Base-by-base conservation (phyloP, 1,139 yeast genomes). In the Kodamaea arcana region DNA sequence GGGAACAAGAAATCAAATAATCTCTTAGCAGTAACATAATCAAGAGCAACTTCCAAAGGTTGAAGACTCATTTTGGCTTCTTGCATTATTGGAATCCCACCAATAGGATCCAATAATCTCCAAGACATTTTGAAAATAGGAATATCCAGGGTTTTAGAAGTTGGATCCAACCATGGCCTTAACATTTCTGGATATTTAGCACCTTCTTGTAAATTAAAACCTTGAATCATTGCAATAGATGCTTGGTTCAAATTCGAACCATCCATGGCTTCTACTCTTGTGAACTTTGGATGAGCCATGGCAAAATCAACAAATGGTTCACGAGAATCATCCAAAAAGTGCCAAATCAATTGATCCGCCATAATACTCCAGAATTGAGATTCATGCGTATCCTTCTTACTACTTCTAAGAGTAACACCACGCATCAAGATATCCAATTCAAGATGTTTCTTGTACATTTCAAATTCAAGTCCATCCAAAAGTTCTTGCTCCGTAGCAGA, bases 31-130 rank as follows among this genome's bases (percentile, higher is more conserved):
- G 90, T 75, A 3, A 63, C 60, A 49, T 80, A 80, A 47, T 88
- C 96, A 46, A 88, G 60, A 49, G 83, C 87, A 23, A 88, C 62
- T 44, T 78, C 75, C 35, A 87, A 53, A 0, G 97, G 95, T 43
- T 76, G 78, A 25, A 85, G 53, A 16, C 72, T 74, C 47, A 88
- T 60, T 27, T 54, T 55, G 3, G 72, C 72, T 32, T 57, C 53
- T 35, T 62, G 60, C 51, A 70, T 56, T 21, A 86, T 78, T 0
- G 81, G 72, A 31, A 88, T 88, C 3, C 97, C 97, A 4, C 96
- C 97, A 36, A 88, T 84, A 0, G 94, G 86, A 26, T 77, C 80
- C 31, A 83, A 65, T 72, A 82, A 69, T 7, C 75, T 72, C 97
- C 97, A 88, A 12, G 69, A 65, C 33, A 83, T 63, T 24, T 65